Conservation (phyloP, 331 rosid species). For the Saraca asoca region DNA sequence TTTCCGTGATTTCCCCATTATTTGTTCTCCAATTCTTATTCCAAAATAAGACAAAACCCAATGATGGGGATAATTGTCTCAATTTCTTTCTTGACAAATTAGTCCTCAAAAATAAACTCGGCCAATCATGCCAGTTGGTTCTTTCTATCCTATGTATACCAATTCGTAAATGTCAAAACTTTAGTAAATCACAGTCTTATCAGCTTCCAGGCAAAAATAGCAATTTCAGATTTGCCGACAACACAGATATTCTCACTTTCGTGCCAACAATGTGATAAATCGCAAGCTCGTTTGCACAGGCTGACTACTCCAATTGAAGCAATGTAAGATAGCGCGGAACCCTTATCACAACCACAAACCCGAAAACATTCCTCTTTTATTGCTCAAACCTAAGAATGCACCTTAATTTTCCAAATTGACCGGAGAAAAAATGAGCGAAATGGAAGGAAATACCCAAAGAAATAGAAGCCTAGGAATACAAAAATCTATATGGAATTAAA, state of each 20-base stretch:
- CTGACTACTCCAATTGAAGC: constrained; percentile 17
- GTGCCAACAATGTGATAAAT: not conserved
- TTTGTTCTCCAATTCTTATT: constrained; percentile 49
- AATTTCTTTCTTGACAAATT: constrained; percentile 7
- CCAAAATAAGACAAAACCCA: constrained; percentile 39
- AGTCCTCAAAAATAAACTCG: not conserved
- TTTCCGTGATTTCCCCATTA: constrained; percentile 83
- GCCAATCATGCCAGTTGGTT: constrained; percentile 18
- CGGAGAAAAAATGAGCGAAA: not conserved
- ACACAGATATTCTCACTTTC: constrained; percentile 1
- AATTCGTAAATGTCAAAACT: constrained; percentile 25
- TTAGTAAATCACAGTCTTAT: not conserved
- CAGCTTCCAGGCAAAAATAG: constrained; percentile 11
- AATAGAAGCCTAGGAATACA: not conserved
- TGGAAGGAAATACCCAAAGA: not conserved
- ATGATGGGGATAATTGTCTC: constrained; percentile 31
- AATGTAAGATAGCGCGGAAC: constrained; percentile 33
- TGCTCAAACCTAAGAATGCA: constrained; percentile 25
- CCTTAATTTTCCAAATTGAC: not conserved
- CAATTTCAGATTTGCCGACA: constrained; percentile 15
- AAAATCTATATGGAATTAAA: not conserved
- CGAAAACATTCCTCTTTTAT: constrained; percentile 7
- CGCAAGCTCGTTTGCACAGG: not conserved
- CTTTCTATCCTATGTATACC: constrained; percentile 10
- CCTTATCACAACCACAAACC: constrained; percentile 21